A percentile compares a stretch with the other conserved stretches of the same genome.
Conservation (phyloP, 805 yeast species). For the Candida quercuum region DNA sequence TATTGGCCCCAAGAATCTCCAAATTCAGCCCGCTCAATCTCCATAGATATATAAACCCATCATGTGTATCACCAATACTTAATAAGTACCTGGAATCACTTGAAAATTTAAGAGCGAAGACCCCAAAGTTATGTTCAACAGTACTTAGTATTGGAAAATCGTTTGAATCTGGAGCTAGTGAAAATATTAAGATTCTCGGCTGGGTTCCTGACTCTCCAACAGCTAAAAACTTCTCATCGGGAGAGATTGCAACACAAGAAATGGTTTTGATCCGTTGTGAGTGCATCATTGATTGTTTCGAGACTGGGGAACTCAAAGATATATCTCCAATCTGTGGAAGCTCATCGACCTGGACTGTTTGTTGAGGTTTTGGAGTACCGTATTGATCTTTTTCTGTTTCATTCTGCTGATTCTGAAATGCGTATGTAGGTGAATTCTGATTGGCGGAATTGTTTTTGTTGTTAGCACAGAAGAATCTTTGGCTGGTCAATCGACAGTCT, state of each 20-base stretch:
- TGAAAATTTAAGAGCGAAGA: constrained; percentile 49
- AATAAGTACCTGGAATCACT: constrained; percentile 51
- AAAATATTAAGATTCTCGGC: constrained; percentile 58
- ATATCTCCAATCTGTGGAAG: constrained; percentile 6
- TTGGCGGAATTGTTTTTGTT: constrained; percentile 6
- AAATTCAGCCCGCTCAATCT: constrained; percentile 27
- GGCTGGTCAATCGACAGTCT: constrained; percentile 24
- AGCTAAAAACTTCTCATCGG: constrained; percentile 49
- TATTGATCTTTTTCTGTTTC: constrained; percentile 6
- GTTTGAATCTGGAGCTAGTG: constrained; percentile 45
- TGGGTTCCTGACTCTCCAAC: constrained; percentile 69
- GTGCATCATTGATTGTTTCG: constrained; percentile 17
- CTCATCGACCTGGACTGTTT: constrained; percentile 1
- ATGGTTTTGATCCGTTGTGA: constrained; percentile 43
- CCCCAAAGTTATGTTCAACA: constrained; percentile 63
- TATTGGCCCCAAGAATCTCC: constrained; percentile 45
- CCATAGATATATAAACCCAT: constrained; percentile 67
- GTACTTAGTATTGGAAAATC: constrained; percentile 47
- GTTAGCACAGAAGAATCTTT: constrained; percentile 49
- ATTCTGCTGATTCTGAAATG: background rate
- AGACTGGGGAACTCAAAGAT: constrained; percentile 9
- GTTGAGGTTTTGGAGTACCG: constrained; percentile 7
- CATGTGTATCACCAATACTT: constrained; percentile 63
- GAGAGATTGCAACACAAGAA: constrained; percentile 53
- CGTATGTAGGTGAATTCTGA: background rate